Evolutionary conservation across 345 rosid species (phyloP), one percentile per base, ranked within the genome.

Genomic region (Citrus maxima): DNA sequence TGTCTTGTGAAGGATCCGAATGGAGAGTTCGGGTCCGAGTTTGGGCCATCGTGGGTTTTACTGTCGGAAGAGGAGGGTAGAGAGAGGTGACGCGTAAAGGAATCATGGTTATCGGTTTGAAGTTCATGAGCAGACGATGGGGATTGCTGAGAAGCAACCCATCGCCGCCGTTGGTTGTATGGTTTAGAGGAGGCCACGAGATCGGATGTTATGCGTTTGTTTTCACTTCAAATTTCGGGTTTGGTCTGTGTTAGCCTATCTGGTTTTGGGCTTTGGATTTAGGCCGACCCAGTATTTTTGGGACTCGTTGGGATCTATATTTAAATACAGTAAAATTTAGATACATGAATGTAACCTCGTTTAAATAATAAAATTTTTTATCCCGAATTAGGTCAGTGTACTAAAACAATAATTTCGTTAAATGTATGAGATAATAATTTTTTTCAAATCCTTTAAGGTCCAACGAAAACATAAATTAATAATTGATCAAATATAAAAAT

Each of bases 151-250:
- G 51, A 68, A n/a, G 34, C 70, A 73, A 83, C 66, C 84, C 95
- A 90, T 90, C 91, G 84, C 91, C 92, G 90, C 92, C 89, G 86
- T 80, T 73, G 84, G 80, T 60, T 24, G 64, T 58, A 78, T 77
- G 88, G 79, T 75, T 82, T 61, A 10, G 42, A 3, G 61, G 27
- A 34, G 46, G 30, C 6, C 2, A 13, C 46, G 46, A 40, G 13
- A 40, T 4, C 51, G 5, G 51, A 13, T 13, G 51, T 12, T 42
- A 42, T 42, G 49, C 49, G 49, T 10, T 42, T 42, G 49, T 42
- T 42, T 42, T 3, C 49, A 42, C 49, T 10, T 42, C 4, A 42
- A 42, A 10, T 21, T 16, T 22, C 8, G 10, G 55, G 4, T 68
- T 10, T 68, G 32, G 59, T 46, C 62, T 19, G 28, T 38, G 63